A percentile compares a stretch with the other conserved stretches of the same genome.
Evolutionary conservation across 2,329 filamentous ascomycete genomes (phyloP).

Genomic region (Scedosporium boydii): DNA sequence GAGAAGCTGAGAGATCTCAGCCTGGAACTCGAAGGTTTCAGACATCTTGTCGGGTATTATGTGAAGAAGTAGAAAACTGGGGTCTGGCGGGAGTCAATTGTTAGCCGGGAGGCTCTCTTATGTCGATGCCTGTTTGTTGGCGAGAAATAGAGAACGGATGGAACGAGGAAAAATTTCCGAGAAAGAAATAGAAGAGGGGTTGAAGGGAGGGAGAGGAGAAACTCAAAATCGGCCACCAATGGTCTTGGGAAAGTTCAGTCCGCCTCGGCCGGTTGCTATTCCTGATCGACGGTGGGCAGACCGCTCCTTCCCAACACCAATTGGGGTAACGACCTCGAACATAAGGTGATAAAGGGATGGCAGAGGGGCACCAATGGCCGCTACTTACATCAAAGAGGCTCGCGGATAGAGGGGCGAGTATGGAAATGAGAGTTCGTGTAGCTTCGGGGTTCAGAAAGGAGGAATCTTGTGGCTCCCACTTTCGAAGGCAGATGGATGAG

Average conservation of each 20-base stretch:
- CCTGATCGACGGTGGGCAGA: not conserved
- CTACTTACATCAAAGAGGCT: slow-evolving; percentile 11
- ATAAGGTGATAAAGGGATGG: not conserved
- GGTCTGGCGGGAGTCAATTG: slow-evolving; percentile 2
- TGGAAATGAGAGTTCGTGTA: slow-evolving; percentile 1
- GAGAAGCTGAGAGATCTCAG: slow-evolving; percentile 99
- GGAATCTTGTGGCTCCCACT: not conserved
- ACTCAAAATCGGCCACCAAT: not conserved
- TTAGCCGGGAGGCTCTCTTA: not conserved
- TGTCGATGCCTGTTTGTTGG: not conserved
- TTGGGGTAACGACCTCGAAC: not conserved
- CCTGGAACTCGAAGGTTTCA: slow-evolving; percentile 99
- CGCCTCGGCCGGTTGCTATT: not conserved
- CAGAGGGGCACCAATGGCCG: not conserved
- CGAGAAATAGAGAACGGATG: not conserved
- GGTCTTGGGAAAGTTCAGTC: not conserved
- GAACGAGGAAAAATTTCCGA: not conserved
- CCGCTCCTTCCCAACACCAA: not conserved
- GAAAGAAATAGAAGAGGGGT: not conserved
- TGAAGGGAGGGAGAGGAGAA: not conserved
- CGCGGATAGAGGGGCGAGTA: not conserved
- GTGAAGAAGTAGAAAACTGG: slow-evolving; percentile 2
- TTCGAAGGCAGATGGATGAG: not conserved
- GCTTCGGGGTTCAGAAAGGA: not conserved
- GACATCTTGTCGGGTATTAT: slow-evolving; percentile 22